Percentiles rank a stretch among this genome's conserved stretches.
Evolutionary conservation across 148 eudicot genomes (phyloP).

Genomic region (Euryodendron excelsum): DNA sequence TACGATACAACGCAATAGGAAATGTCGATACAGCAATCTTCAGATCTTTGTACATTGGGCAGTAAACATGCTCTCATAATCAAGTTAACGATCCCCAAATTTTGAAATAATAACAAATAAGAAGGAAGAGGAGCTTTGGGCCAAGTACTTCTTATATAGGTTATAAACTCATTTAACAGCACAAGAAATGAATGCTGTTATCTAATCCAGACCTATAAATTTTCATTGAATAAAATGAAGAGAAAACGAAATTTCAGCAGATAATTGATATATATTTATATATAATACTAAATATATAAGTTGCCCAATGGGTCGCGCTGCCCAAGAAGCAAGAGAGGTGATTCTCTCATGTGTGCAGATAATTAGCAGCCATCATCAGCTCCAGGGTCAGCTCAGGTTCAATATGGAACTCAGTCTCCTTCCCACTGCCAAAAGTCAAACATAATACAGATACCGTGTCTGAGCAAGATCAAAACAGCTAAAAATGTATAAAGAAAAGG

Average conservation of each 20-base stretch:
- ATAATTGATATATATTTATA: neutral
- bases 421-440: slow-evolving; percentile 54
- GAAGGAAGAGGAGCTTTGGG: neutral
- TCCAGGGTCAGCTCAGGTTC: slow-evolving; percentile 97
- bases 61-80: neutral
- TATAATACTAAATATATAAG: too few species aligned
- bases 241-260: neutral
- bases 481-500: neutral
- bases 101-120: too few species aligned
- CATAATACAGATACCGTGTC: too few species aligned
- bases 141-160: neutral
- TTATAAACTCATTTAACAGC: too few species aligned
- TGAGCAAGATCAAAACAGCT: neutral
- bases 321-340: slow-evolving; percentile 12
- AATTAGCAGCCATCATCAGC: slow-evolving; percentile 99
- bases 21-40: neutral
- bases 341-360: slow-evolving; percentile 71
- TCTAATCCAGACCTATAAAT: neutral
- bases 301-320: neutral
- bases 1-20: neutral
- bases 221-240: neutral
- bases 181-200: neutral
- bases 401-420: slow-evolving; percentile 95
- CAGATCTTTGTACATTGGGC: slow-evolving; percentile 2
- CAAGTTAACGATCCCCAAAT: too few species aligned